phyloP scores from a whole-genome alignment of 116 monocot genomes.

The Dioscorea cayenensis region DNA sequence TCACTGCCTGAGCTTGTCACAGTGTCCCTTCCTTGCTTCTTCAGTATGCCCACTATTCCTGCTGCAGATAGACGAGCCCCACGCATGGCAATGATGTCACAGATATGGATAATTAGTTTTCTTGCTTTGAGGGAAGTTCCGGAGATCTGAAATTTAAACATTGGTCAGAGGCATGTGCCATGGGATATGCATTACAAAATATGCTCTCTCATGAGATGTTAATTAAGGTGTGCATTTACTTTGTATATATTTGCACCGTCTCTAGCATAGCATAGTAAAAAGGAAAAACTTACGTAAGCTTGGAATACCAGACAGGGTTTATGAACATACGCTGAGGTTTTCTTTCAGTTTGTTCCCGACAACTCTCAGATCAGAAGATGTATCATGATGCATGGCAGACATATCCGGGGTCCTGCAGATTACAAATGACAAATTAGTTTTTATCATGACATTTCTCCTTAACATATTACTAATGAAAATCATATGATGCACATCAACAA shows the following conservation, averaged over 20 bases:
- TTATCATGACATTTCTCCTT: too few species aligned
- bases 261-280: too few species aligned
- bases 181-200: too few species aligned
- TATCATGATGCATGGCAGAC: constrained; percentile 74
- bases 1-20: constrained; percentile 11
- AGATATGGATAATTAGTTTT: constrained; percentile 53
- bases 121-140: constrained; percentile 55
- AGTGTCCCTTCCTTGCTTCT: constrained; percentile 62
- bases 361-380: constrained; percentile 51
- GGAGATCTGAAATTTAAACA: constrained; percentile 32
- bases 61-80: constrained; percentile 84
- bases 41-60: constrained; percentile 75
- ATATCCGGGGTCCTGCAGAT: constrained; percentile 46
- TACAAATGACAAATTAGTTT: background rate
- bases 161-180: too few species aligned
- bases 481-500: too few species aligned
- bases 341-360: constrained; percentile 52
- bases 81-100: constrained; percentile 68
- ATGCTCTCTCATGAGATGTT: too few species aligned
- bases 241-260: too few species aligned
- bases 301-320: too few species aligned
- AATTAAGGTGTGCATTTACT: too few species aligned
- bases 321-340: constrained; percentile 33
- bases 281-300: too few species aligned
- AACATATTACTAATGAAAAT: too few species aligned